A percentile compares a stretch with the other conserved stretches of the same genome.
Conservation (phyloP, 805 yeast species). For the Metschnikowia vanudenii region DNA sequence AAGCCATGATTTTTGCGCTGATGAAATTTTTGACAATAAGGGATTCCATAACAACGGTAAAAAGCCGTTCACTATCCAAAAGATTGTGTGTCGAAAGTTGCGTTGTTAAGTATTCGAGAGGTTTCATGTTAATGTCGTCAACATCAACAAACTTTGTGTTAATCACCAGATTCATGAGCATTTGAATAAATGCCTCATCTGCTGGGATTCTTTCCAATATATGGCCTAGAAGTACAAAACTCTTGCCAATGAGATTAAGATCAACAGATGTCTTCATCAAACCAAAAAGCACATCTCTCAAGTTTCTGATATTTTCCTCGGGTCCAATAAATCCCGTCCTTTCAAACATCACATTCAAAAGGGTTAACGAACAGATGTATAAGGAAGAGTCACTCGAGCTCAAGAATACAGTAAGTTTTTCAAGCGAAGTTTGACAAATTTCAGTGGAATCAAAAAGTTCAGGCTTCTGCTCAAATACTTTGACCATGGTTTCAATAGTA, state of each 20-base stretch:
- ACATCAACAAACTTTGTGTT: slow-evolving; percentile 20
- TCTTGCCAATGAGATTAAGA: slow-evolving; percentile 10
- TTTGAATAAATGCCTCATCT: slow-evolving; percentile 7
- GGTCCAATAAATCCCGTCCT: slow-evolving; percentile 5
- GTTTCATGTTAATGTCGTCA: slow-evolving; percentile 18
- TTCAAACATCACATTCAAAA: slow-evolving; percentile 17
- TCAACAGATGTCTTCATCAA: slow-evolving; percentile 12
- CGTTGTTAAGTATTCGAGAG: slow-evolving; percentile 19
- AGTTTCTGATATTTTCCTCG: background rate
- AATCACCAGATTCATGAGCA: slow-evolving; percentile 14
- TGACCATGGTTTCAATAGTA: slow-evolving; percentile 27
- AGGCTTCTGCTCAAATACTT: slow-evolving; percentile 17
- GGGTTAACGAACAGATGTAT: slow-evolving; percentile 22
- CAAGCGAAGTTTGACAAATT: slow-evolving; percentile 21
- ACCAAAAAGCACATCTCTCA: slow-evolving; percentile 11
- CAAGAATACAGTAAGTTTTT: slow-evolving; percentile 21
- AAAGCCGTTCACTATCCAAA: slow-evolving; percentile 8
- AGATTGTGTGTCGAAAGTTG: slow-evolving; percentile 10
- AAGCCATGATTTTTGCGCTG: slow-evolving; percentile 33
- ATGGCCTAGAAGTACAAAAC: slow-evolving; percentile 15
- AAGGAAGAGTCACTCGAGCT: slow-evolving; percentile 29
- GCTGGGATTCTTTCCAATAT: slow-evolving; percentile 9
- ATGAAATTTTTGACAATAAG: slow-evolving; percentile 23
- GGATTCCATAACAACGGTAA: slow-evolving; percentile 5
- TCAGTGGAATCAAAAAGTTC: slow-evolving; percentile 13